Evolutionary conservation across 208 protist species (phyloP).

Genomic region (Trichomonas gallinae): DNA sequence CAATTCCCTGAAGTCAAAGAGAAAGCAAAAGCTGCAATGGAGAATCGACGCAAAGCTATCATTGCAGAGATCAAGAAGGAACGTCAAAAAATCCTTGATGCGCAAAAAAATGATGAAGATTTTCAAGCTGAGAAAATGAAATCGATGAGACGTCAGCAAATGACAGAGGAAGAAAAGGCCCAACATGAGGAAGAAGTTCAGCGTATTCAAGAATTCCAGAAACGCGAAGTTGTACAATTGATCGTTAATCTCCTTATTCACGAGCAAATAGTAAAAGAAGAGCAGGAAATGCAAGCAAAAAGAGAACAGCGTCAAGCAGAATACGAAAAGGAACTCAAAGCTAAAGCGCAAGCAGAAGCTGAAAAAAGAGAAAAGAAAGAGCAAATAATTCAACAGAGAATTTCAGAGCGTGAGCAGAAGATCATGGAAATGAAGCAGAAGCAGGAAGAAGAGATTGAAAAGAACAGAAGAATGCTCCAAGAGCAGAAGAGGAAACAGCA

Average conservation of each 20-base stretch:
- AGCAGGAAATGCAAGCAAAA: background rate
- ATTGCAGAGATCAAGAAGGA: background rate
- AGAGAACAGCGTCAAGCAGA: background rate
- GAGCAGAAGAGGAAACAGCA: background rate
- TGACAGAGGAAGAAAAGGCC: background rate
- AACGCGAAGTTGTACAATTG: background rate
- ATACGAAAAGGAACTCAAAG: background rate
- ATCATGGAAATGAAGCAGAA: background rate
- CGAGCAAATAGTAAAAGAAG: background rate
- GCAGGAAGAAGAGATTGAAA: background rate
- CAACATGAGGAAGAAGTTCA: background rate
- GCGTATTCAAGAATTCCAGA: background rate
- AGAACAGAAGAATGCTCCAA: background rate
- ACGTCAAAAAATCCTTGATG: background rate
- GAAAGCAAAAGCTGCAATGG: background rate
- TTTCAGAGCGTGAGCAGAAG: background rate
- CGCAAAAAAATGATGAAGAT: background rate
- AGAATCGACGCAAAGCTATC: background rate
- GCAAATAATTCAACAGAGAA: background rate
- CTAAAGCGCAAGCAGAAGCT: background rate
- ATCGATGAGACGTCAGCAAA: background rate
- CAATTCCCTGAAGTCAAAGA: background rate
- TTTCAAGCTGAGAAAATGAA: background rate
- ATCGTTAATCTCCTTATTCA: background rate
- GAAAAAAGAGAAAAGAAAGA: background rate